Evolutionary conservation across 768 basidiomycete genomes (phyloP), one percentile per base, ranked within the genome.

Genomic region (Hypsizygus marmoreus): DNA sequence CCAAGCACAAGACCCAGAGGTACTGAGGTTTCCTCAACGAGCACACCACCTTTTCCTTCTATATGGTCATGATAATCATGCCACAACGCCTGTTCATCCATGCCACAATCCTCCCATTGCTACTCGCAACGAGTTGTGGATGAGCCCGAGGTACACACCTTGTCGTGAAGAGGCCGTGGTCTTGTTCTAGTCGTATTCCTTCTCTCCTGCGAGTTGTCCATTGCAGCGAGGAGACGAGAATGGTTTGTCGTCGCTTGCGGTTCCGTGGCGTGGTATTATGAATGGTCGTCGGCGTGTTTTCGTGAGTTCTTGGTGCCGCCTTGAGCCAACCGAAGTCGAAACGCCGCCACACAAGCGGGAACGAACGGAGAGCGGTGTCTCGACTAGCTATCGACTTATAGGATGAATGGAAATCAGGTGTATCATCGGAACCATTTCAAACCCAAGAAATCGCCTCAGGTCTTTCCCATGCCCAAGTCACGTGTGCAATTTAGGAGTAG

Each of bases 351-450:
- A n/a, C 17, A 14, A 42, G 41, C 23, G 23, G 42, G 20, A 22
- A 23, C 7, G 8, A 40, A n/a, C n/a, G n/a, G n/a, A n/a, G n/a
- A n/a, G n/a, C n/a, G n/a, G n/a, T n/a, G n/a, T n/a, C n/a, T n/a
- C 30, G 33, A 43, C 20, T 35, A 26, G 35, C 46, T 31, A 40
- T 28, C 31, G 41, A 25, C 23, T 29, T n/a, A 44, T 33, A 37
- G 12, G 45, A 47, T 47, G 45, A 44, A 47, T 47, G 45, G 45
- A 47, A 39, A 33, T 23, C 41, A 25, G 38, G n/a, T 29, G 38
- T 39, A 47, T 36, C 45, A 47, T 47, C 38, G 38, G 40, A 40
- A n/a, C n/a, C n/a, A n/a, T n/a, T n/a, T n/a, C n/a, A n/a, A n/a
- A n/a, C n/a, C n/a, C n/a, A n/a, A n/a, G n/a, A n/a, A n/a, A n/a